Conservation (phyloP, 176 grass and related monocot genomes). For the Lolium rigidum region DNA sequence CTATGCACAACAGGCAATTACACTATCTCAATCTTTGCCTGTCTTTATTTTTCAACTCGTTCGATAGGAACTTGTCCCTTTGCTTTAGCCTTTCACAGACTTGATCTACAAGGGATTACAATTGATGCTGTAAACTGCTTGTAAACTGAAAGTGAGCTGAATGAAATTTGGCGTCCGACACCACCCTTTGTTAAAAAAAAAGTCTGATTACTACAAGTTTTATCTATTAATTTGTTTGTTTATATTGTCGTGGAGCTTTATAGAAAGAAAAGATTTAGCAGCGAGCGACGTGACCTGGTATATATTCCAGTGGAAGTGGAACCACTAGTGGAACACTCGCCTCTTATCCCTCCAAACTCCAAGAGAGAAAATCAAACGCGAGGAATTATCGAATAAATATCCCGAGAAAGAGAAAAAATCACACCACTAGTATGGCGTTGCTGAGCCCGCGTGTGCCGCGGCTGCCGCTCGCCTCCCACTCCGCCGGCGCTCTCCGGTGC, state of each 20-base stretch:
- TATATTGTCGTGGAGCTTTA: background rate
- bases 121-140: too few species aligned
- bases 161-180: too few species aligned
- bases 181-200: too few species aligned
- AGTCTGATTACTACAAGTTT: too few species aligned
- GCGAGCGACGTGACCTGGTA: constrained; percentile 26
- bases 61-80: too few species aligned
- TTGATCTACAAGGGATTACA: too few species aligned
- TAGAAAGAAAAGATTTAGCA: background rate
- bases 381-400: background rate
- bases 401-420: background rate
- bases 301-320: background rate
- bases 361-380: background rate
- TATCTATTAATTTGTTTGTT: too few species aligned
- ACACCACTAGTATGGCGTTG: constrained; percentile 62
- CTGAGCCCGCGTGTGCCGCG: constrained; percentile 74
- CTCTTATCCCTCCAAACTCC: constrained; percentile 43
- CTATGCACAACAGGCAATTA: too few species aligned
- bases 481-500: constrained; percentile 35
- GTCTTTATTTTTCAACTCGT: too few species aligned
- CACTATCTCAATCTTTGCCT: too few species aligned
- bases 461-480: constrained; percentile 48
- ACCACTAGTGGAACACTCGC: constrained; percentile 27
- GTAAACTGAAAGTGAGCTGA: too few species aligned
- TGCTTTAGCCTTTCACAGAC: too few species aligned